Conservation (phyloP, 768 basidiomycete genomes). For the Obba rivulosa region DNA sequence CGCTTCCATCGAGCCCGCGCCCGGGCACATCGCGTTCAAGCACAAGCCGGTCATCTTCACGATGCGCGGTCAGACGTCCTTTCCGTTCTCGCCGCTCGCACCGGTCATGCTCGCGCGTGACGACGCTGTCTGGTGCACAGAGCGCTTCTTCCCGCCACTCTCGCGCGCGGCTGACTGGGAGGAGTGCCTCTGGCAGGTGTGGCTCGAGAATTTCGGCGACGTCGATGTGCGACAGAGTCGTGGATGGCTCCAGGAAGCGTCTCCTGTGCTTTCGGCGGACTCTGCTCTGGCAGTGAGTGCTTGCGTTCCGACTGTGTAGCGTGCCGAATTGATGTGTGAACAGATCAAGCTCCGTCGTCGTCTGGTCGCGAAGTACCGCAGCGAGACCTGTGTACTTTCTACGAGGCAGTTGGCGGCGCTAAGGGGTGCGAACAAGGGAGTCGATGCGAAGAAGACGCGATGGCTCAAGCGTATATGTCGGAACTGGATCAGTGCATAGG, state of each 20-base stretch:
- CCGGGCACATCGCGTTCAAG: background rate
- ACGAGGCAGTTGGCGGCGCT: slow-evolving; percentile 36
- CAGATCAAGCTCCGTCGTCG: slow-evolving; percentile 39
- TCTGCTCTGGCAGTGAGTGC: background rate
- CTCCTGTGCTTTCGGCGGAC: background rate
- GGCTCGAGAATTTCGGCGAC: slow-evolving; percentile 48
- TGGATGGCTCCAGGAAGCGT: slow-evolving; percentile 11
- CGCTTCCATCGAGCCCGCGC: slow-evolving; percentile 1
- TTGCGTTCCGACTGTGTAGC: background rate
- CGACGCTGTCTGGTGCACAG: slow-evolving; percentile 56
- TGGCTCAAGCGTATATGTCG: slow-evolving; percentile 58
- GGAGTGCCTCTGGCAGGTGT: slow-evolving; percentile 63
- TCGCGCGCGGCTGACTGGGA: slow-evolving; percentile 52
- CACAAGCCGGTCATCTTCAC: slow-evolving; percentile 25
- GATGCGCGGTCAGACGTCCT: slow-evolving; percentile 25
- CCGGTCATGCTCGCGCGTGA: slow-evolving; percentile 41
- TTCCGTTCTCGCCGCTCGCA: slow-evolving; percentile 36
- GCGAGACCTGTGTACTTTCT: slow-evolving; percentile 48
- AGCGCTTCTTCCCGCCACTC: slow-evolving; percentile 42
- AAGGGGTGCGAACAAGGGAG: slow-evolving; percentile 27
- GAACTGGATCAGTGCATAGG: slow-evolving; percentile 24
- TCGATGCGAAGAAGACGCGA: slow-evolving; percentile 37
- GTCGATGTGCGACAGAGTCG: slow-evolving; percentile 22
- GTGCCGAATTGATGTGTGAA: background rate
- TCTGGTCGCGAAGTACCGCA: slow-evolving; percentile 41